A percentile compares a stretch with the other conserved stretches of the same genome.
phyloP scores from a whole-genome alignment of 2,329 filamentous ascomycete genomes.

The Exophiala mesophila region DNA sequence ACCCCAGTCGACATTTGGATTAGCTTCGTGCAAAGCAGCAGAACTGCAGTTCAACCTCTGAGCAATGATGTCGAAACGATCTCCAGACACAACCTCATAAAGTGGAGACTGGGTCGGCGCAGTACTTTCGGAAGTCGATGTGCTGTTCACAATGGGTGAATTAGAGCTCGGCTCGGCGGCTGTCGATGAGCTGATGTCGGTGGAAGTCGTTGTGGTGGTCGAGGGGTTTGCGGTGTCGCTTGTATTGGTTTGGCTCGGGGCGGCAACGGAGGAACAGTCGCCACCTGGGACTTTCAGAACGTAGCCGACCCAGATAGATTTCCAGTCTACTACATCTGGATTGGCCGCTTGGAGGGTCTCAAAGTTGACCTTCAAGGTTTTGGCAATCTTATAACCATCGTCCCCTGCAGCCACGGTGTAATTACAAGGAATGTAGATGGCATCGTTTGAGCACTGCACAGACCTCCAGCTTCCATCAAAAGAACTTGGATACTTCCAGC shows the following conservation, averaged over 20 bases:
- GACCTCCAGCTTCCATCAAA: slow-evolving; percentile 71
- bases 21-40: slow-evolving; percentile 18
- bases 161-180: slow-evolving; percentile 1
- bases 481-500: slow-evolving; percentile 72
- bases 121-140: slow-evolving; percentile 5
- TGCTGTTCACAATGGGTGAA: neutral
- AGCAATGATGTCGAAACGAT: slow-evolving; percentile 18
- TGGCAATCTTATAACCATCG: slow-evolving; percentile 23
- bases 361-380: slow-evolving; percentile 18
- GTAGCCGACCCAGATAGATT: slow-evolving; percentile 20
- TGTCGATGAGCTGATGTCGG: slow-evolving; percentile 5
- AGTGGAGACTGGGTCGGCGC: slow-evolving; percentile 1
- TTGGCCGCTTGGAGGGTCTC: slow-evolving; percentile 17
- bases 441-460: slow-evolving; percentile 52
- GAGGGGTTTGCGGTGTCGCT: neutral
- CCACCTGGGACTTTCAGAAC: slow-evolving; percentile 18
- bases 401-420: slow-evolving; percentile 23
- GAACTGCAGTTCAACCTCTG: slow-evolving; percentile 15
- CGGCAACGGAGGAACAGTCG: slow-evolving; percentile 13
- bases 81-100: slow-evolving; percentile 18
- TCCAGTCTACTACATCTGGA: slow-evolving; percentile 20
- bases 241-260: slow-evolving; percentile 3
- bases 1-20: slow-evolving; percentile 20
- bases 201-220: neutral
- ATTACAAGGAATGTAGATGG: slow-evolving; percentile 21